Base-by-base conservation (phyloP, 441 rosid genomes). In the Syzygium syzygioides region DNA sequence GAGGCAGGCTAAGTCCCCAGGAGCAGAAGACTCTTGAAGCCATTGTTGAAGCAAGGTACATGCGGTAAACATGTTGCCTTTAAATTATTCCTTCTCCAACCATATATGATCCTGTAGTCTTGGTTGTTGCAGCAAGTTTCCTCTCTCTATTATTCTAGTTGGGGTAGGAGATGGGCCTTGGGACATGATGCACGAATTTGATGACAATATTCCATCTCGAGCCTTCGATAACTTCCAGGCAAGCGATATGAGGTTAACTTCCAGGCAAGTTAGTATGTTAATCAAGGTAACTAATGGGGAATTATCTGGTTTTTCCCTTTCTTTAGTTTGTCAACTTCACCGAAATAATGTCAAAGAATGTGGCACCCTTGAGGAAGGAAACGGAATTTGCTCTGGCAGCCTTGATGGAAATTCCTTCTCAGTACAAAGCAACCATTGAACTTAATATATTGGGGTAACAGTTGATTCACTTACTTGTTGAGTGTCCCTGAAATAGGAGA, bases 101-200 rank as follows among this genome's bases (percentile, higher is more conserved):
- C 56, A 45, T 88, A 87, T 86, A 23, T 86, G 92, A 85, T 87
- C 86, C 91, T 71, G 86, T 87, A 30, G 79, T 85, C 87, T 88
- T 68, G 52, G 52, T 89, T 12, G 84, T 88, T 94, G 91, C 95
- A 98, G 99, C 64, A 93, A 94, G 88, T 93, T 93, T 91, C 99
- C 99, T n/a, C 91, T 98, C 89, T 98, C 99, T 20, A 98, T 98
- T 85, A 94, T 97, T 84, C 91, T 97, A 84, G 99, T 98, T 34
- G 99, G 99, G 71, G 99, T 98, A 64, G 99, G 99, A 84, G 99
- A 98, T 88, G 99, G 99, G 7, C 99, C 99, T 20, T 98, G 99
- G 99, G 99, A 98, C 90, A 93, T 95, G 91, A 98, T 98, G 99
- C 96, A 91, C 89, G 97, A 97, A 90, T 98, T 98, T 87, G 99